Base-by-base conservation (phyloP, 2,329 filamentous ascomycete species). In the Mycocentrospora acerina region DNA sequence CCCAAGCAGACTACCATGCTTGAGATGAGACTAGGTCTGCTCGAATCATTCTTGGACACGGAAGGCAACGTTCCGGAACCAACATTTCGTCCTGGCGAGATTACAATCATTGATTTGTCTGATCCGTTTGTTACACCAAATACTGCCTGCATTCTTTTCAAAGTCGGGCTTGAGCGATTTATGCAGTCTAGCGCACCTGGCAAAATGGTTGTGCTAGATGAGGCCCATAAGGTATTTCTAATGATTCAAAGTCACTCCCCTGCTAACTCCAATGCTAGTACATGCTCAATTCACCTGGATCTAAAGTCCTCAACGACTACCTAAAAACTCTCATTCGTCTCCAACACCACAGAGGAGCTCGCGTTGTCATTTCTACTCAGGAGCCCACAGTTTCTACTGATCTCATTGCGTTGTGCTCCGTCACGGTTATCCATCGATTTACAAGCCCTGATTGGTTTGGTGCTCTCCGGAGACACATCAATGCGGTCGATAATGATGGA, bases 391-490 rank as follows among this genome's bases (percentile, higher is more conserved):
- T 90, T 4, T 83, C 82, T 0, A 79, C 81, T 0, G 74, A 76
- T 12, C 73, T 93, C 0, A 73, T 91, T 0, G 85, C 88, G 36
- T 70, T 91, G 0, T 89, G 83, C 60, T 82, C 80, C 1, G 69
- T 86, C n/a, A 85, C 81, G 0, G 73, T 90, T 12, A 80, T 90
- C 0, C 86, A 90, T 55, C 76, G 83, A 0, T 90, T 90, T 61
- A 81, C 74, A 0, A 83, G 78, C 0, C 84, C 84, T 0, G 74
- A 75, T 2, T 88, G 84, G 85, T 73, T 81, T 18, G 55, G 57
- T 0, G 69, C 70, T 0, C 64, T 80, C 28, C 55, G 57, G 19
- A 50, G 53, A 11, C 70, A 74, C 55, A 62, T 85, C 1, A 48
- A 38, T 22, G 78, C 38, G 75, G 37, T 46, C 4, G 40, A 37